phyloP scores from a whole-genome alignment of 1,139 yeast species.

The Kodamaea arcana region DNA sequence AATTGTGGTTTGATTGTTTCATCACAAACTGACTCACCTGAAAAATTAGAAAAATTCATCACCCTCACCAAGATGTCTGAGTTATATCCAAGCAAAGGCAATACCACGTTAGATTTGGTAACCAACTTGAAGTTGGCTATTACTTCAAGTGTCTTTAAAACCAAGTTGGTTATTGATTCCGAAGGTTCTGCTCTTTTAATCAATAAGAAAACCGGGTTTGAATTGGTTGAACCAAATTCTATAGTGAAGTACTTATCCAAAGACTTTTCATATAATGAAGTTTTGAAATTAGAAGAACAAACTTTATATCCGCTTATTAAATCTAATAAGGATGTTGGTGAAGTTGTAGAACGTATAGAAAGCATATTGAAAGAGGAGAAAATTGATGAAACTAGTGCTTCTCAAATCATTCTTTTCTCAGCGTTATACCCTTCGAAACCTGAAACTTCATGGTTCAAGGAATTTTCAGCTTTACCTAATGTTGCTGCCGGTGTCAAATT shows the following conservation, averaged over 20 bases:
- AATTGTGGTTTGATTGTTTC: too few species aligned
- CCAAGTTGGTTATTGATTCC: constrained; percentile 22
- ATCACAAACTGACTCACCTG: too few species aligned
- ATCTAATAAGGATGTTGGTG: constrained; percentile 3
- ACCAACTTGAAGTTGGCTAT: constrained; percentile 59
- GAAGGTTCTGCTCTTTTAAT: constrained; percentile 33
- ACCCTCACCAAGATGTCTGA: constrained; percentile 4
- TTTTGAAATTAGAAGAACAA: constrained; percentile 29
- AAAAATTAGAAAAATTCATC: neutral
- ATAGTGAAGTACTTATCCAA: constrained; percentile 66
- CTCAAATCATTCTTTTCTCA: constrained; percentile 46
- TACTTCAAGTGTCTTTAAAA: constrained; percentile 41
- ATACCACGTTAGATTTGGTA: constrained; percentile 32
- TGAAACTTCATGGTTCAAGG: constrained; percentile 37
- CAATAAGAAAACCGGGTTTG: constrained; percentile 37
- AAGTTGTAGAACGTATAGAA: neutral
- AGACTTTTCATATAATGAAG: constrained; percentile 33
- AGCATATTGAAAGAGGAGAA: constrained; percentile 1
- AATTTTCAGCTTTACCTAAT: constrained; percentile 31
- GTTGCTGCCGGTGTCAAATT: constrained; percentile 37
- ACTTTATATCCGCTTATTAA: constrained; percentile 14
- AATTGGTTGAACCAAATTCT: constrained; percentile 74
- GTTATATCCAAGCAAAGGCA: constrained; percentile 16
- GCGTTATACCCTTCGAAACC: constrained; percentile 35
- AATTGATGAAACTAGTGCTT: constrained; percentile 10